Conservation (phyloP, 1,139 yeast species). For the Sugiyamaella pinicola region DNA sequence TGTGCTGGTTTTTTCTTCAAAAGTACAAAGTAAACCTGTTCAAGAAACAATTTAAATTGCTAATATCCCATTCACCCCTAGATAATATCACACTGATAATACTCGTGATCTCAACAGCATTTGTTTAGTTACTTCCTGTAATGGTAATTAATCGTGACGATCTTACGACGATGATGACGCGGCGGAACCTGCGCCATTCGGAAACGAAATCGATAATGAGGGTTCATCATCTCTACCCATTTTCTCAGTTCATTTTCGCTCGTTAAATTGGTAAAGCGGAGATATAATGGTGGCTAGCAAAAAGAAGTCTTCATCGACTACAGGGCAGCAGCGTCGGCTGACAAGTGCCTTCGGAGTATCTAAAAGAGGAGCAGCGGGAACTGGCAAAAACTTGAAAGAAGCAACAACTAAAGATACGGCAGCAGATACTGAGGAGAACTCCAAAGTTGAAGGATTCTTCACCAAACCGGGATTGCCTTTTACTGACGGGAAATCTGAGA, state of each 20-base stretch:
- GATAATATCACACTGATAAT: too few relatives aligned
- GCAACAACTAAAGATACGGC: neutral
- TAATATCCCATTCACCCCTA: too few relatives aligned
- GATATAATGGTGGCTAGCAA: constrained; percentile 9
- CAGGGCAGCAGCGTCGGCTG: constrained; percentile 19
- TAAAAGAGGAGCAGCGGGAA: constrained; percentile 13
- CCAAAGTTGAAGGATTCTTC: constrained; percentile 6
- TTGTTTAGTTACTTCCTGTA: neutral
- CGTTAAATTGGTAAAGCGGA: neutral
- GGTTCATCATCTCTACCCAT: neutral
- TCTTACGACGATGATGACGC: neutral
- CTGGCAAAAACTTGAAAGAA: constrained; percentile 2
- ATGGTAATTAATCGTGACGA: neutral
- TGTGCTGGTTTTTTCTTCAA: too few relatives aligned
- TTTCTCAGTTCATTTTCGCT: neutral
- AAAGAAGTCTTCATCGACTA: constrained; percentile 5
- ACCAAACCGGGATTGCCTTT: neutral
- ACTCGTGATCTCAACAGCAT: neutral
- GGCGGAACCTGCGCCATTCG: neutral
- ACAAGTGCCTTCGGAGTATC: constrained; percentile 24
- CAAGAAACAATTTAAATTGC: too few relatives aligned
- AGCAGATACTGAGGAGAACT: neutral
- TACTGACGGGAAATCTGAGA: constrained; percentile 5
- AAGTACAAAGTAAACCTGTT: too few relatives aligned
- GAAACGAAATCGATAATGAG: neutral